Conservation (phyloP, 768 basidiomycete genomes). For the Leccinum sublutescens region DNA sequence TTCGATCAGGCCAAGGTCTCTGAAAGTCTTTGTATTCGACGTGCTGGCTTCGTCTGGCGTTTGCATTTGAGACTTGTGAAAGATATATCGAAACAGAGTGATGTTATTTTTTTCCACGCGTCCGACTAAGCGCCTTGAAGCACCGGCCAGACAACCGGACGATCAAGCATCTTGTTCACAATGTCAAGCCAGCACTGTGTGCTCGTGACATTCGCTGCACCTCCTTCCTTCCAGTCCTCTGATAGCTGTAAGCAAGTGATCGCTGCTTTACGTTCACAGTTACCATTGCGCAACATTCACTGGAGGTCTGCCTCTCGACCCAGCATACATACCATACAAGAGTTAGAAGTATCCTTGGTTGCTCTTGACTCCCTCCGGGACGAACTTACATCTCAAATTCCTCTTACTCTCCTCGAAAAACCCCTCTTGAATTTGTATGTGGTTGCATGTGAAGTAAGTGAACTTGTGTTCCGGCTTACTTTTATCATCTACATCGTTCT, state of each 20-base stretch:
- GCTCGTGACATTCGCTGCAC: constrained; percentile 66
- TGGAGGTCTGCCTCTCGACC: constrained; percentile 81
- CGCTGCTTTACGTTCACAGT: constrained; percentile 60
- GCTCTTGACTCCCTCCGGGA: constrained; percentile 66
- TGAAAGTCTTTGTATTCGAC: constrained; percentile 58
- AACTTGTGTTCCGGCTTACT: not conserved
- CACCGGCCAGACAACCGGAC: not conserved
- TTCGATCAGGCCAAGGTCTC: constrained; percentile 82
- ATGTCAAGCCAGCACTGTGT: constrained; percentile 48
- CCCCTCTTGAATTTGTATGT: constrained; percentile 87
- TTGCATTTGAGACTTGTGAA: constrained; percentile 44
- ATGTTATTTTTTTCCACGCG: constrained; percentile 17
- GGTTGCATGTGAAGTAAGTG: constrained; percentile 80
- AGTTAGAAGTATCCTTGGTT: constrained; percentile 75
- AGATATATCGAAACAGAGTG: not conserved
- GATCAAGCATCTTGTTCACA: not conserved
- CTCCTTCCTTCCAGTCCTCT: constrained; percentile 62
- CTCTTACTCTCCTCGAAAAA: constrained; percentile 76
- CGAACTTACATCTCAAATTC: constrained; percentile 73
- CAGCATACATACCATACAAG: constrained; percentile 82
- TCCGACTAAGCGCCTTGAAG: not conserved
- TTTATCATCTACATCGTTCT: constrained; percentile 8
- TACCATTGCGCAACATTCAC: constrained; percentile 87
- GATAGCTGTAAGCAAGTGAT: constrained; percentile 73
- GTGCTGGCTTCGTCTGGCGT: constrained; percentile 60